Base-by-base conservation (phyloP, 441 rosid species). In the Caryocar brasiliense region DNA sequence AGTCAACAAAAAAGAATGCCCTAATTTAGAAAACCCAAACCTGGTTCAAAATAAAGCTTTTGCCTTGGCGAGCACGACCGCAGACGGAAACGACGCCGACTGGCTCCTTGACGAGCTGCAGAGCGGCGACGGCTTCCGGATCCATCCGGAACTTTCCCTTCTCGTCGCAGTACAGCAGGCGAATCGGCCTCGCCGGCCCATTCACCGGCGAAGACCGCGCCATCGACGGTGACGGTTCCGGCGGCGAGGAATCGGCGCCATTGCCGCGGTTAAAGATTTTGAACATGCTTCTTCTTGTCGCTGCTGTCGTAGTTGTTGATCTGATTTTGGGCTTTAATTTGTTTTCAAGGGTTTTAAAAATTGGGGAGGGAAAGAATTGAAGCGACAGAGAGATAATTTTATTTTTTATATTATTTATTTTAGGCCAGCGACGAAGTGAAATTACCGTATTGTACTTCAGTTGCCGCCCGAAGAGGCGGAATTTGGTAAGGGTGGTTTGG, bases 91-190 rank as follows among this genome's bases (percentile, higher is more conserved):
- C 97, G 25, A 92, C 85, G 15, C 99, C 97, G 17, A 92, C 77
- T 9, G 99, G 99, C 19, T 58, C 97, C 80, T 88, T 88, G 26
- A 88, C 95, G 27, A 92, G 95, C 73, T 82, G 97, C 38, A 92
- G 70, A 20, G 81, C 68, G 3, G 95, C 94, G 23, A 88, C 95
- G 3, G 97, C 99, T 67, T 92, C 97, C 19, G 99, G 94, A 78
- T 92, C 99, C 99, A 88, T 88, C 46, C 88, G 79, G 48, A 92
- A 92, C 79, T 81, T 85, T 13, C 99, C 99, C 55, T 78, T 85
- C 70, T 88, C 95, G 55, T 92, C 97, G 62, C 82, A 79, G 19
- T 88, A 92, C 36, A 85, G 79, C 17, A 92, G 66, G 2, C 95
- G 83, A 51, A 92, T 74, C 14, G 99, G 99, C 58, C 97, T 75